These are phyloP conservation scores for Prunus armeniaca DNA, from an alignment of 306 rosid species.

Conservation along the genomic window DNA sequence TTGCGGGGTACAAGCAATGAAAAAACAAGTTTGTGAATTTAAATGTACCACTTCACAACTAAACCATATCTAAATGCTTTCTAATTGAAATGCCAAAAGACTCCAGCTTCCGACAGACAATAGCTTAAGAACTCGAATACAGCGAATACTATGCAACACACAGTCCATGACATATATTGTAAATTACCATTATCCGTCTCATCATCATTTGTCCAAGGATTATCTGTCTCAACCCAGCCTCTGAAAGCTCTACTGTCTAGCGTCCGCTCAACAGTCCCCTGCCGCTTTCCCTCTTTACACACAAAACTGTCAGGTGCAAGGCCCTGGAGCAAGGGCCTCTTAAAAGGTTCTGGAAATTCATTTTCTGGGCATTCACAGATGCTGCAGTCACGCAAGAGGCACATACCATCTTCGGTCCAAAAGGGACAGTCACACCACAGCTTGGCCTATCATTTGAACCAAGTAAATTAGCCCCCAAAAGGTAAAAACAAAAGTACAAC, in stretches of 20 bases:
- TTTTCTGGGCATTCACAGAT: too few species aligned
- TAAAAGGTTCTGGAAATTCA: constrained; percentile 57
- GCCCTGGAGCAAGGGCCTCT: constrained; percentile 35
- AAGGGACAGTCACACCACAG: constrained; percentile 68
- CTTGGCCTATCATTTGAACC: constrained; percentile 31
- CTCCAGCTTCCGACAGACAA: not conserved
- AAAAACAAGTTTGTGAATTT: not conserved
- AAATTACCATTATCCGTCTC: constrained; percentile 62
- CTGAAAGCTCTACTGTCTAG: constrained; percentile 58
- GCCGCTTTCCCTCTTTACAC: constrained; percentile 62
- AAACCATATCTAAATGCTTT: not conserved
- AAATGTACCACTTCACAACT: not conserved
- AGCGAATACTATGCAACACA: not conserved
- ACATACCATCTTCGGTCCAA: constrained; percentile 29
- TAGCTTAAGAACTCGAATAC: not conserved
- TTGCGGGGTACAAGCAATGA: too few species aligned
- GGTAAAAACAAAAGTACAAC: too few species aligned
- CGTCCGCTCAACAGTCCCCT: constrained; percentile 62
- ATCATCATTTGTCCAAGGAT: constrained; percentile 60
- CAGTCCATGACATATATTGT: not conserved
- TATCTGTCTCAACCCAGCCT: constrained; percentile 27
- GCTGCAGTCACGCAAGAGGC: too few species aligned
- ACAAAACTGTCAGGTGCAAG: constrained; percentile 44
- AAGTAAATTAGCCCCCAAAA: too few species aligned
- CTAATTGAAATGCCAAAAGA: not conserved